These are phyloP conservation scores for Glycyrrhiza uralensis DNA, from an alignment of 306 rosid genomes.

Conservation along the genomic window DNA sequence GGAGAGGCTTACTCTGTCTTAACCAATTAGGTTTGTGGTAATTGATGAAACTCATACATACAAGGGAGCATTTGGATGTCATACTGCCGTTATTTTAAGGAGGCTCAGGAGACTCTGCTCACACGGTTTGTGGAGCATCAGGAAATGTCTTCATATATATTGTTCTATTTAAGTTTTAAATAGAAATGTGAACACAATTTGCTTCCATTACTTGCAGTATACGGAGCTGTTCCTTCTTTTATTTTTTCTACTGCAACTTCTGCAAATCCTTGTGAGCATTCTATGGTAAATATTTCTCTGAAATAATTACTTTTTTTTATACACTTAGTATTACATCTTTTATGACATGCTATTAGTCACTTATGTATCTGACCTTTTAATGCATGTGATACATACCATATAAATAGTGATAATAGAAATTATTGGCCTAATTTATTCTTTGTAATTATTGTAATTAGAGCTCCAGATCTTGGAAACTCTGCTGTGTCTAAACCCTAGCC, in stretches of 20 bases:
- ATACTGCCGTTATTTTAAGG: conserved; percentile 78
- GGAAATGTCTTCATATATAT: conserved; percentile 20
- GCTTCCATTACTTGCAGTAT: conserved; percentile 59
- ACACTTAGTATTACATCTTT: conserved; percentile 11
- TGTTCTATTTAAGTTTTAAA: conserved; percentile 18
- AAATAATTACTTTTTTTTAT: not conserved
- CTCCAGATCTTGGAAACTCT: too few species aligned
- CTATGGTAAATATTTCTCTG: conserved; percentile 58
- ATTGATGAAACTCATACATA: conserved; percentile 88
- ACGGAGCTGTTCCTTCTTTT: conserved; percentile 87
- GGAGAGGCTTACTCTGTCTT: conserved; percentile 21
- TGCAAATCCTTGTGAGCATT: conserved; percentile 85
- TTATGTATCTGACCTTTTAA: not conserved
- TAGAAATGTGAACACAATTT: conserved; percentile 15
- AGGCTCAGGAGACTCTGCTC: conserved; percentile 82
- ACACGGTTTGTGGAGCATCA: conserved; percentile 49
- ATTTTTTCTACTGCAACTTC: conserved; percentile 93
- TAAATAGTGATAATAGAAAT: not conserved
- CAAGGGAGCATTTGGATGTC: conserved; percentile 98
- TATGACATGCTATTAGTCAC: not conserved
- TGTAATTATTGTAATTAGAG: too few species aligned
- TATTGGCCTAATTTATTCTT: too few species aligned
- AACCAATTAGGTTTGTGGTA: conserved; percentile 64
- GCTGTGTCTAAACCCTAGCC: too few species aligned
- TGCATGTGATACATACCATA: not conserved